Conservation (phyloP, 1,139 yeast species). For the Yamadazyma spencermartinsiae region DNA sequence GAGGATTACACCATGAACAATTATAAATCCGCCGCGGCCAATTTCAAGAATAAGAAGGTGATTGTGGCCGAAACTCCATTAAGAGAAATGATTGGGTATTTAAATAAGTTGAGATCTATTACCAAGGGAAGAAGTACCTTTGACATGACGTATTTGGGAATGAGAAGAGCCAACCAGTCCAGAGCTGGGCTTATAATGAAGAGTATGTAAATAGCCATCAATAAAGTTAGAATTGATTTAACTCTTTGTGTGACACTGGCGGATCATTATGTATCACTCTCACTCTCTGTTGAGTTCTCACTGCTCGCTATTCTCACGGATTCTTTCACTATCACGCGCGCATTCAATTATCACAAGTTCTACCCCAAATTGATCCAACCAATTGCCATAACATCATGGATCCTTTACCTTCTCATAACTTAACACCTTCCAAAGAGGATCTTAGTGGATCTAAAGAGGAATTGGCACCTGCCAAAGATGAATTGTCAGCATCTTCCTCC, state of each 20-base stretch:
- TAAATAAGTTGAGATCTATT: slow-evolving; percentile 71
- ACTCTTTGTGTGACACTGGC: too few species aligned
- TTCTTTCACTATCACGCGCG: too few species aligned
- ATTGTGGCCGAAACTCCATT: slow-evolving; percentile 81
- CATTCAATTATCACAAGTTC: too few species aligned
- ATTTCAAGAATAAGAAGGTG: slow-evolving; percentile 46
- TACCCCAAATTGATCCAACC: too few species aligned
- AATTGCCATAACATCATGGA: too few species aligned
- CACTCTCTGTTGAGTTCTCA: too few species aligned
- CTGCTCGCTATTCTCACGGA: too few species aligned
- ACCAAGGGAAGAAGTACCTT: slow-evolving; percentile 91
- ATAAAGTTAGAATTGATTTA: too few species aligned
- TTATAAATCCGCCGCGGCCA: slow-evolving; percentile 15
- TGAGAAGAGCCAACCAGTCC: slow-evolving; percentile 58
- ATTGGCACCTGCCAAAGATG: slow-evolving; percentile 7
- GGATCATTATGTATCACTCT: too few species aligned
- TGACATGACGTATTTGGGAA: slow-evolving; percentile 74
- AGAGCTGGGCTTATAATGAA: neutral
- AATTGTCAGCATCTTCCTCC: slow-evolving; percentile 22
- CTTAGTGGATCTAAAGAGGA: too few species aligned
- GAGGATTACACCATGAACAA: slow-evolving; percentile 48
- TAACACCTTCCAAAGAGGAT: neutral
- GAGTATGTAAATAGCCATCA: too few species aligned
- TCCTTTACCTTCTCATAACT: too few species aligned
- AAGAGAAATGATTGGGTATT: slow-evolving; percentile 87